Base-by-base conservation (phyloP, 495 filamentous ascomycete species). In the Aspergillus kassunensis region DNA sequence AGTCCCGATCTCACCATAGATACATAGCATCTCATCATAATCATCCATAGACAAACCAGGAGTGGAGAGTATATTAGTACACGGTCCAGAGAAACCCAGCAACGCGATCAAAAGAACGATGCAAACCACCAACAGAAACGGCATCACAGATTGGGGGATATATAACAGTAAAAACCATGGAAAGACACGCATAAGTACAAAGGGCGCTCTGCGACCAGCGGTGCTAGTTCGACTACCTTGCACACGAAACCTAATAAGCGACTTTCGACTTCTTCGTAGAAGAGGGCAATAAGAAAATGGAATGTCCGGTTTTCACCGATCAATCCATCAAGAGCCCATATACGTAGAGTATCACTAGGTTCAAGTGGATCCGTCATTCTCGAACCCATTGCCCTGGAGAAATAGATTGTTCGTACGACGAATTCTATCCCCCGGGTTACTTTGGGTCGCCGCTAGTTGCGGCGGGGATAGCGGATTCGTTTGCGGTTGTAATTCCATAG, bases 401-500 rank as follows among this genome's bases (percentile, higher is more conserved):
- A 59, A 61, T 4, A 56, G 19, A 18, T 58, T 55, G 1, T 48
- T 39, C 21, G 55, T 46, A 7, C 58, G 56, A 35, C 55, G 49
- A 4, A 54, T 44, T 30, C 55, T 49, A 41, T 60, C 60, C 12
- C 46, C 18, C 44, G 39, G 18, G 21, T 19, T 43, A 43, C 23
- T 49, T 16, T 58, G 57, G n/a, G 46, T 19, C 13, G 42, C 35
- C 11, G 56, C 25, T 33, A 64, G 25, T 16, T 53, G 56, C n/a
- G 51, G 5, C 1, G 61, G 47, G 9, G 56, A 57, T 39, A 64
- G 20, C 2, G 56, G 48, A 18, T 11, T 54, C n/a, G 29, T 47
- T 41, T 46, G 67, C 8, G 64, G 69, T 10, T 65, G 63, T 50
- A 16, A 65, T 35, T 76, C 71, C 53, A 63, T 59, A 44, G 69